Base-by-base conservation (phyloP, 441 rosid species). In the Brassica hybrid region DNA sequence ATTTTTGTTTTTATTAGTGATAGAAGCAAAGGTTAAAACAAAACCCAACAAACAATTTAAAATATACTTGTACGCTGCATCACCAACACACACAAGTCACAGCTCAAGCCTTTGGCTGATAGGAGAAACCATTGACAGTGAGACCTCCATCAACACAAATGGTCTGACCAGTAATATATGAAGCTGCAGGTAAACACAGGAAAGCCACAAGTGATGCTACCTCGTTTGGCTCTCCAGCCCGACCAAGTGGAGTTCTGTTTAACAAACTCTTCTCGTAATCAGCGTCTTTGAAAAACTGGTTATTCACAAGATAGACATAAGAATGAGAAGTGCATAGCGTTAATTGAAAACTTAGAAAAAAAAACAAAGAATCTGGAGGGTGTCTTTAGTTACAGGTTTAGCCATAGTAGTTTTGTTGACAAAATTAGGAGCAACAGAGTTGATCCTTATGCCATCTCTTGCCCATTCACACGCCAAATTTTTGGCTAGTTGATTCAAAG, bases 391-490 rank as follows among this genome's bases (percentile, higher is more conserved):
- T 77, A 77, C 76, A 54, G 65, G 3, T 71, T 41, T 16, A 41
- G 76, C 2, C 7, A 5, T 7, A 64, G 76, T 12, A 50, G 81
- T 78, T 0, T 54, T 3, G 12, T 4, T 36, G 32, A 67, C 18
- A 27, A 17, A 4, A 19, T 13, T 66, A 50, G 81, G 77, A 0
- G 73, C 77, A 73, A 78, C 66, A 2, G 77, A 45, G 4, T 78
- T 78, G 38, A 52, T 21, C 17, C 81, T 62, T 73, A 78, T 61
- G 18, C 45, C 61, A 13, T 78, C 71, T 45, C 56, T 73, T 7
- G 78, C 81, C 81, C 80, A 77, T 16, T 76, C 76, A 41, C 80
- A 77, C 1, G 80, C 80, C 71, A 77, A 23, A 16, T 69, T 69
- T 69, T 9, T 76, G 1, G 65, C 65, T 12, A 76, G 65, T 6